Evolutionary conservation across 2,329 filamentous ascomycete species (phyloP).

Genomic region (Ophiostoma piceae): DNA sequence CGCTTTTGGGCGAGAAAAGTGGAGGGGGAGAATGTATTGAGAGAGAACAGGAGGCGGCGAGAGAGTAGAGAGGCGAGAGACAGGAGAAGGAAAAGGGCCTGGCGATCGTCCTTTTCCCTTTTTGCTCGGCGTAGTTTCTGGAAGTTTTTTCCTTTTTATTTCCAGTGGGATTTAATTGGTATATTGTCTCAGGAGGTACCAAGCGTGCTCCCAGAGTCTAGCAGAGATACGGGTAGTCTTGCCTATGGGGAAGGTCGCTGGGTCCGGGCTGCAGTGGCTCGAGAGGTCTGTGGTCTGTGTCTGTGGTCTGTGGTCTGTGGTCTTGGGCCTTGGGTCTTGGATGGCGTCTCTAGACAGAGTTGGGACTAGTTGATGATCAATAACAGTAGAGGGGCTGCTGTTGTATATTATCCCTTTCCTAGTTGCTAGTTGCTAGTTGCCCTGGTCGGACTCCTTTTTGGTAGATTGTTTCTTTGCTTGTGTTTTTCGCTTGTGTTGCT

Average conservation of each 20-base stretch:
- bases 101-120: slow-evolving; percentile 24
- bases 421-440: neutral
- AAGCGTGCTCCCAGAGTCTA: neutral
- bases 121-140: slow-evolving; percentile 15
- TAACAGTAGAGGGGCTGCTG: slow-evolving; percentile 17
- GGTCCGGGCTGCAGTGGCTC: slow-evolving; percentile 24
- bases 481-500: no score
- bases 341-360: slow-evolving; percentile 25
- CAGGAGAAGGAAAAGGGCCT: slow-evolving; percentile 18
- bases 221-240: slow-evolving; percentile 23
- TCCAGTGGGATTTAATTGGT: neutral
- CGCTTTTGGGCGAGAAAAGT: slow-evolving; percentile 21
- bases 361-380: slow-evolving; percentile 29
- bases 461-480: neutral
- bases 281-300: neutral
- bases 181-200: slow-evolving; percentile 6
- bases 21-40: slow-evolving; percentile 17
- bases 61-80: neutral
- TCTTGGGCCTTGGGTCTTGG: slow-evolving; percentile 14
- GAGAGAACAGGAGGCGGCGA: slow-evolving; percentile 10
- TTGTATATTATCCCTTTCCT: slow-evolving; percentile 19
- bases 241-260: slow-evolving; percentile 27
- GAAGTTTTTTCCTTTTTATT: neutral
- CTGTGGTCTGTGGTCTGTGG: no score
- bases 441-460: slow-evolving; percentile 8